Evolutionary conservation across 2,329 filamentous ascomycete species (phyloP).

Genomic region (Botryosphaeria dothidea): DNA sequence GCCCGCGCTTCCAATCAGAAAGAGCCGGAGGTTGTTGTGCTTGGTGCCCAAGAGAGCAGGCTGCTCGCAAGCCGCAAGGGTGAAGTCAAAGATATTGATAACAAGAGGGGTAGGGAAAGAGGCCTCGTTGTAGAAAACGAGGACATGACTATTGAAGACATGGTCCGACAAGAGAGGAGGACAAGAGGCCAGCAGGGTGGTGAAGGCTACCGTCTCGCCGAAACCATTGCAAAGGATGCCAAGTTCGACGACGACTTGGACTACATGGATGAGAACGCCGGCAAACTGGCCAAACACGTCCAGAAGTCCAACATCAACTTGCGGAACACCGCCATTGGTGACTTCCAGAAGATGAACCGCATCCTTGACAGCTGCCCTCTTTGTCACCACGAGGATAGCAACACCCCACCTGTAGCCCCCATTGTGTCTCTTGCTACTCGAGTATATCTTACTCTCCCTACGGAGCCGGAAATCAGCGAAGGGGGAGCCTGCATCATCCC

Average conservation of each 20-base stretch:
- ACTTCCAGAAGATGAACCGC: constrained; percentile 86
- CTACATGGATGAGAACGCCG: constrained; percentile 96
- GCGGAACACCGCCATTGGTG: constrained; percentile 80
- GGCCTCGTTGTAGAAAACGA: constrained; percentile 88
- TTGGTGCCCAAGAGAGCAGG: constrained; percentile 86
- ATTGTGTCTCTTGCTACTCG: constrained; percentile 83
- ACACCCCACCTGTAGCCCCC: constrained; percentile 74
- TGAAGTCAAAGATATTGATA: constrained; percentile 78
- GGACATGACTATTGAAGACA: constrained; percentile 94
- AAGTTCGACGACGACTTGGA: constrained; percentile 92
- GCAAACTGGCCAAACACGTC: constrained; percentile 81
- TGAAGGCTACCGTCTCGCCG: constrained; percentile 79
- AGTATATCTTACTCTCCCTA: constrained; percentile 84
- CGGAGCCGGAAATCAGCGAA: constrained; percentile 81
- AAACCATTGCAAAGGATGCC: constrained; percentile 88
- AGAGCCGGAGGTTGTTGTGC: constrained; percentile 70
- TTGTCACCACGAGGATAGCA: constrained; percentile 86
- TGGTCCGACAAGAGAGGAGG: constrained; percentile 91
- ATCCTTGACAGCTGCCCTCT: constrained; percentile 86
- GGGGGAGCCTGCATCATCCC: constrained; percentile 88
- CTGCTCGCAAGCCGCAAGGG: constrained; percentile 73
- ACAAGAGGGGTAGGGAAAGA: constrained; percentile 78
- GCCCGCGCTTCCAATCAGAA: constrained; percentile 56
- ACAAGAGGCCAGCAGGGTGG: constrained; percentile 76
- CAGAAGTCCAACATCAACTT: constrained; percentile 87